Conservation (phyloP, 169 alveolate species). For the Sarcocystis neurona region DNA sequence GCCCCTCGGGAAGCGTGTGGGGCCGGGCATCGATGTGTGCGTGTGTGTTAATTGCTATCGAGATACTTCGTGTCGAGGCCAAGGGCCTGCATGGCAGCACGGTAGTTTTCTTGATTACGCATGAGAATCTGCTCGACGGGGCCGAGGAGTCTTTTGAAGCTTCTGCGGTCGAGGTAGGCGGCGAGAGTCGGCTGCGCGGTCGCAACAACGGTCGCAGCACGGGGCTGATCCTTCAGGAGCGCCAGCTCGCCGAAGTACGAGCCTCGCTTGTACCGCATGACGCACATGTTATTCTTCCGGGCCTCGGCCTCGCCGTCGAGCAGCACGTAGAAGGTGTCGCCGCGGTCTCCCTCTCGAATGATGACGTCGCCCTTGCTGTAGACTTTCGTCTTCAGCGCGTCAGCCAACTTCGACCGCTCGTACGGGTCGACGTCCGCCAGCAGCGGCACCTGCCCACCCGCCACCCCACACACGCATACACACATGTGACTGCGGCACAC, state of each 20-base stretch:
- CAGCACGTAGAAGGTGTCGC: constrained; percentile 89
- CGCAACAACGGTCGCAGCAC: constrained; percentile 93
- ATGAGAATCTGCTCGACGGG: constrained; percentile 90
- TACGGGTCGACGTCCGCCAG: constrained; percentile 86
- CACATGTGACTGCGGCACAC: too few species aligned
- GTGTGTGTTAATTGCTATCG: constrained; percentile 9
- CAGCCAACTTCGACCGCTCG: constrained; percentile 89
- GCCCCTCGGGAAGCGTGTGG: too few species aligned
- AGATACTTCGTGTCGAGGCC: constrained; percentile 54
- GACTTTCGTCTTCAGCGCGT: constrained; percentile 81
- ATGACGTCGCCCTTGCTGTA: constrained; percentile 81
- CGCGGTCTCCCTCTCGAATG: constrained; percentile 91
- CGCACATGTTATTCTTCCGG: constrained; percentile 77
- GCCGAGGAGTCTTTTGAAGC: constrained; percentile 93
- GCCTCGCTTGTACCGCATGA: constrained; percentile 76
- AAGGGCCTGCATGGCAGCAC: constrained; percentile 49
- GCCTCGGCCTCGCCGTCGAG: constrained; percentile 92
- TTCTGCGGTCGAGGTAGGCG: constrained; percentile 85
- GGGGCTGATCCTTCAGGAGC: constrained; percentile 81
- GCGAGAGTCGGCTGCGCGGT: constrained; percentile 41
- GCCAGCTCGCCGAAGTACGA: constrained; percentile 96
- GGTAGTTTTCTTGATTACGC: constrained; percentile 89
- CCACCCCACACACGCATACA: too few species aligned
- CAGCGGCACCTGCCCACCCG: constrained; percentile 81
- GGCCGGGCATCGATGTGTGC: too few species aligned